Conservation (phyloP, 2,329 filamentous ascomycete species). For the Fusarium hostae region DNA sequence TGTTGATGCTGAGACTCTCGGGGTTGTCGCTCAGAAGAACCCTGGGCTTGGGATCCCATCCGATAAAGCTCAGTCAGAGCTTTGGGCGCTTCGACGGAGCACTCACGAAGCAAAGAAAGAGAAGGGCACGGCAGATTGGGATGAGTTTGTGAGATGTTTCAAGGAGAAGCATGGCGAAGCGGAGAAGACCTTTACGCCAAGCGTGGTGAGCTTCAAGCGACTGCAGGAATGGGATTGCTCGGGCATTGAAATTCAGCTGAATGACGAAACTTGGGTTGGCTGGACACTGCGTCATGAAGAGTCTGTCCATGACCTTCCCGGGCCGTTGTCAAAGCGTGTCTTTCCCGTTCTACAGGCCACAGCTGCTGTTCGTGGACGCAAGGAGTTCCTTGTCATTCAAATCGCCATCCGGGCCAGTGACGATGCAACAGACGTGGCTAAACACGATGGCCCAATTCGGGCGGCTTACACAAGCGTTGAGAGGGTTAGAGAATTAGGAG, state of each 20-base stretch:
- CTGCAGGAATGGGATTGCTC: constrained; percentile 59
- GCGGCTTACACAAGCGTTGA: constrained; percentile 76
- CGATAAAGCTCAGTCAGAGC: constrained; percentile 54
- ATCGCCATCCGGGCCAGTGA: constrained; percentile 57
- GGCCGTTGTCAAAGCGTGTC: constrained; percentile 69
- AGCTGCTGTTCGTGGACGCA: constrained; percentile 51
- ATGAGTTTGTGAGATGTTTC: constrained; percentile 70
- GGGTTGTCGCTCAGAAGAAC: constrained; percentile 50
- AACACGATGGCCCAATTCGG: constrained; percentile 59
- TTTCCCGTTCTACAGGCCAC: constrained; percentile 75
- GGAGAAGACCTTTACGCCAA: constrained; percentile 55
- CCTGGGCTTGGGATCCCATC: constrained; percentile 42
- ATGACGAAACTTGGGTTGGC: constrained; percentile 56
- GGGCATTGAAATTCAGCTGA: constrained; percentile 53
- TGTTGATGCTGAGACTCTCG: constrained; percentile 58
- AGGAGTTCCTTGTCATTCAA: constrained; percentile 68
- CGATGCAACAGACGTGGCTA: constrained; percentile 51
- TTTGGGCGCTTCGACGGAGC: constrained; percentile 73
- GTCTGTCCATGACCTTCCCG: constrained; percentile 72
- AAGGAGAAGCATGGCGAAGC: constrained; percentile 59
- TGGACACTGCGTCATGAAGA: constrained; percentile 67
- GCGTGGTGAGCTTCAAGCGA: constrained; percentile 49
- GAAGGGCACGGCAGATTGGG: constrained; percentile 68
- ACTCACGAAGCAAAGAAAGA: constrained; percentile 65
- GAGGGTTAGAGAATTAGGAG: constrained; percentile 60